phyloP scores from a whole-genome alignment of 208 protist species.

The Tetramitus jugosus region DNA sequence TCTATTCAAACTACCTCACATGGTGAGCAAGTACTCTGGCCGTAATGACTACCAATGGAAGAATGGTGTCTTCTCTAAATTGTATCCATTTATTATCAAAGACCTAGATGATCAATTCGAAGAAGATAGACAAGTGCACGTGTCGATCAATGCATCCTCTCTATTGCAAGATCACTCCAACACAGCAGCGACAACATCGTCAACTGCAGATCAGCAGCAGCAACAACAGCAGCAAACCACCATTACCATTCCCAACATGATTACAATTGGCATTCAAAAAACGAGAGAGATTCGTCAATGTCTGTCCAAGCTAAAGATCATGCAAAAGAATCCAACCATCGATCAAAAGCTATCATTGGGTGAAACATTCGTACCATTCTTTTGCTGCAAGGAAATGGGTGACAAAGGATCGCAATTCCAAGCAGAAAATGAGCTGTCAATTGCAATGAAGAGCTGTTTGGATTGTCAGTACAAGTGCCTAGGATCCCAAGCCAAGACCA shows the following conservation, averaged over 20 bases:
- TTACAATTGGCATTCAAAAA: not conserved
- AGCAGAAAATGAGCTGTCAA: slow-evolving; percentile 4
- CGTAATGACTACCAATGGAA: slow-evolving; percentile 1
- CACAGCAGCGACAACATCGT: not conserved
- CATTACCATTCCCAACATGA: not conserved
- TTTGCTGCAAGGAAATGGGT: not conserved
- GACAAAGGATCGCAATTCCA: slow-evolving; percentile 8
- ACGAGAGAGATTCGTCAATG: not conserved
- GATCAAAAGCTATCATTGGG: not conserved
- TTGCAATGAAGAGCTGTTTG: not conserved
- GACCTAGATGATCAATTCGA: slow-evolving; percentile 1
- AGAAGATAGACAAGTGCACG: slow-evolving; percentile 10
- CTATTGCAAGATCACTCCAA: too few relatives aligned
- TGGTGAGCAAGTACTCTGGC: not conserved
- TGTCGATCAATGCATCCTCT: too few relatives aligned
- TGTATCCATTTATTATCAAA: not conserved
- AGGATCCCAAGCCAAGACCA: not conserved
- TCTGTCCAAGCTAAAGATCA: not conserved
- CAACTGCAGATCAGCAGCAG: too few relatives aligned
- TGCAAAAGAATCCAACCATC: not conserved
- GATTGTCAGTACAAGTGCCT: not conserved
- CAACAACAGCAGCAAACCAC: too few relatives aligned
- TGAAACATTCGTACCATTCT: slow-evolving; percentile 4
- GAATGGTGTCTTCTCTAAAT: not conserved
- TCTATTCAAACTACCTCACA: slow-evolving; percentile 18